Evolutionary conservation across 139 green algal species (phyloP), one percentile per base, ranked within the genome.

Genomic region (Auxenochlorella protothecoides): DNA sequence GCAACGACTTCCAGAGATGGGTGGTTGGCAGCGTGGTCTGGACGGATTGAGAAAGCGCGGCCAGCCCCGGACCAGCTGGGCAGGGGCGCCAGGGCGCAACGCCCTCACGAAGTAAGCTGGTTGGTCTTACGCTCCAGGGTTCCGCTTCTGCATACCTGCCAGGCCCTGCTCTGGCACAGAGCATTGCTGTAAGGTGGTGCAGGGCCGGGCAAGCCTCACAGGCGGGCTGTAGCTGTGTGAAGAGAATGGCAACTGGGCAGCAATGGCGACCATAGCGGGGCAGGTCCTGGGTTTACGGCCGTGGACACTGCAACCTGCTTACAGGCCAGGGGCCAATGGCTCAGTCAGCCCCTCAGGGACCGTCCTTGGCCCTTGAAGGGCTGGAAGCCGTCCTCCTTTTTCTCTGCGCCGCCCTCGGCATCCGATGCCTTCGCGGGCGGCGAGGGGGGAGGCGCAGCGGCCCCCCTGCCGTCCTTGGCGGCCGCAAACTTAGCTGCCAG

Each of bases 1-100:
- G 88, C 59, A 16, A 65, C 11, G 75, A 80, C 14, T 68, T 92
- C 16, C 72, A 91, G 16, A 13, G 59, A 10, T 51, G 15, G 16
- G 9, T 78, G 13, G 53, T 3, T 44, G 55, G 44, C 12, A 15
- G 14, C 53, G 27, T 78, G 8, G 9, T 69, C 57, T 62, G 11
- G 9, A 62, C 57, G 9, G 11, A 11, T 11, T 62, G 57, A 62
- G 57, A 9, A 9, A 62, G 57, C 9, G 2, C 9, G 57, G 57
- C 57, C 57, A 9, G 57, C 57, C 11, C 9, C 57, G 57, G 11
- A 62, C 57, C 9, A 62, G 57, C 57, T 15, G 11, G 57, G 57
- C 57, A 11, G 9, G 57, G 9, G 57, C 57, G 57, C 57, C 9
- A 62, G 57, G 9, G 57, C 9, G 57, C 57, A 11, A 62, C 57